Base-by-base conservation (phyloP, 352 stramenopile genomes). In the Phytophthora aleatoria region DNA sequence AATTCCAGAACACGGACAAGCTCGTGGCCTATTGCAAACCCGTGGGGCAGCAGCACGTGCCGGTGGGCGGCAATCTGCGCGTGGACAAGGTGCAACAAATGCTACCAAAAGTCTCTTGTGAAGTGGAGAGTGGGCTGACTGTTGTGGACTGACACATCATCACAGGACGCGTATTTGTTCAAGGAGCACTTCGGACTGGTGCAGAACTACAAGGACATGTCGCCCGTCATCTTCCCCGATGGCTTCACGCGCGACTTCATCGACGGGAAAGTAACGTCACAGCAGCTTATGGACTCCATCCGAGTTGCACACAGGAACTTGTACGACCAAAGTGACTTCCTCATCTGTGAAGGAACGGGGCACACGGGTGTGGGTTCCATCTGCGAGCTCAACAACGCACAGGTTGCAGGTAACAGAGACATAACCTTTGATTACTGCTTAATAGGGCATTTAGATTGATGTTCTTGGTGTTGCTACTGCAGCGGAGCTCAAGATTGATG, bases 201-300 rank as follows among this genome's bases (percentile, higher is more conserved):
- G 69, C 95, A 98, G 66, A 78, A 98, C 64, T 99, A 99, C 84
- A 78, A 89, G 68, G 79, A 99, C 71, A 99, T 99, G 97, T 98
- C 89, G 57, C 97, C 97, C 30, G 96, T 99, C 27, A 95, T 99
- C 73, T 98, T 99, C 70, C 97, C 96, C 1, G 70, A 90, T 35
- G 96, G 96, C 24, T 99, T 99, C 74, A 99, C 97, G 41, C 93
- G 95, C 67, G 84, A 98, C 54, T 99, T 97, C 65, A 96, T 99
- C 55, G 96, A 99, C 73, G 96, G 96, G 13, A 95, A 98, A 68
- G 87, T 97, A 20, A 96, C 85, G n/a, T 80, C 89, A 26, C 66
- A 82, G 38, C 71, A 95, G 67, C 85, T 96, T 55, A 77, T 91
- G 43, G 68, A 80, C 15, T 73, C 87, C 28, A 98, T 99, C 52